Percentiles rank a stretch among this genome's conserved stretches.
These are phyloP conservation scores for Schizochytrium sp. DNA, from an alignment of 108 stramenopile species.

Conservation along the genomic window DNA sequence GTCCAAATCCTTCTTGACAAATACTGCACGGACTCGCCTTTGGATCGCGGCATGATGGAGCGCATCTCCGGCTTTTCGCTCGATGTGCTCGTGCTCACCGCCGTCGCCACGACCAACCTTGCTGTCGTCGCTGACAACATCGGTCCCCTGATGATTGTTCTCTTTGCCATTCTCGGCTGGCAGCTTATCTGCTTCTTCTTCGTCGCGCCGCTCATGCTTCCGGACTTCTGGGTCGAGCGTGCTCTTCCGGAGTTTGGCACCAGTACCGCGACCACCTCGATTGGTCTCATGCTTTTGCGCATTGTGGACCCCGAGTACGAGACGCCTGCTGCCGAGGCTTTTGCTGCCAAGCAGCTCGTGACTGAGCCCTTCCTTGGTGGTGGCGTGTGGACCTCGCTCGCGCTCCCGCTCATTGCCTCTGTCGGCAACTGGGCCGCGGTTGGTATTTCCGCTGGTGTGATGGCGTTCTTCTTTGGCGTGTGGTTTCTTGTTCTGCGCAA, in stretches of 20 bases:
- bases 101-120: constrained; percentile 8
- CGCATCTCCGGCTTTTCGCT: neutral
- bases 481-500: neutral
- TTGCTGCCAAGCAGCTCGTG: neutral
- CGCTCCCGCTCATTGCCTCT: constrained; percentile 10
- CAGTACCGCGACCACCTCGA: neutral
- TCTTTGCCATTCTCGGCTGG: neutral
- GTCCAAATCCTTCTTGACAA: neutral
- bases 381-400: neutral
- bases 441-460: neutral
- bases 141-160: neutral
- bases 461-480: neutral
- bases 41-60: constrained; percentile 12
- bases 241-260: neutral
- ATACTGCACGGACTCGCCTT: neutral
- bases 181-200: neutral
- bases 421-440: neutral
- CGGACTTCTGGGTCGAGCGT: constrained; percentile 11
- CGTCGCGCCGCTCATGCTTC: neutral
- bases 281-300: constrained; percentile 1
- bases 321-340: neutral
- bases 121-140: neutral
- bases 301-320: neutral
- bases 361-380: neutral
- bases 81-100: constrained; percentile 15